phyloP scores from a whole-genome alignment of 2,329 filamentous ascomycete species.

The Aspergillus fischeri region DNA sequence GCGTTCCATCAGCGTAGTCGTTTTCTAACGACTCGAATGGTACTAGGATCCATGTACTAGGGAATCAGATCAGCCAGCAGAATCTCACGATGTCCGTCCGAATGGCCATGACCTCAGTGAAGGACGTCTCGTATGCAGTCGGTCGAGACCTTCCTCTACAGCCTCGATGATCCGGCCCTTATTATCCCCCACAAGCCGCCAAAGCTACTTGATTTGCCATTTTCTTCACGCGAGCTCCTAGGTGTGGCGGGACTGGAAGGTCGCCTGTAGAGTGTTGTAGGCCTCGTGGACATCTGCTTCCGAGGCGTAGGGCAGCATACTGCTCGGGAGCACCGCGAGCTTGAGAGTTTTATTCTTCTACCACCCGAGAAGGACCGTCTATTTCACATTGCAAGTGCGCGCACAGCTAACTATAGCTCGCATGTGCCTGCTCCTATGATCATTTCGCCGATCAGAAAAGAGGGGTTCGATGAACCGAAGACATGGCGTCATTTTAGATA shows the following conservation, averaged over 20 bases:
- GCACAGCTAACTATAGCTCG: not conserved
- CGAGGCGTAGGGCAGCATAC: not conserved
- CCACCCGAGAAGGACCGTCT: not conserved
- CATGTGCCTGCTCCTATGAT: not conserved
- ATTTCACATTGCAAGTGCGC: not conserved
- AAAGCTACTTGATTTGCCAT: slow-evolving; percentile 41
- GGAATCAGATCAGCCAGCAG: slow-evolving; percentile 39
- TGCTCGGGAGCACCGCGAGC: not conserved
- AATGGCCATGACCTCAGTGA: slow-evolving; percentile 27
- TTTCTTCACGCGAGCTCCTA: slow-evolving; percentile 39
- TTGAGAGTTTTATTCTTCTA: not conserved
- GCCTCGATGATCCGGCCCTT: slow-evolving; percentile 29
- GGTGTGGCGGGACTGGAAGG: slow-evolving; percentile 31
- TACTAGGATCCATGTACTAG: slow-evolving; percentile 41
- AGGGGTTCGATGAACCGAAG: not conserved
- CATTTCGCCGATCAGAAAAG: not conserved
- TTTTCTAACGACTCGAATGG: slow-evolving; percentile 38
- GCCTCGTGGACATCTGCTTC: slow-evolving; percentile 1
- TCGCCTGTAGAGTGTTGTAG: slow-evolving; percentile 14
- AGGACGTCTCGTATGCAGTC: slow-evolving; percentile 30
- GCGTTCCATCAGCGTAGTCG: slow-evolving; percentile 32
- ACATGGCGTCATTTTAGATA: not conserved
- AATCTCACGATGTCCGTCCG: slow-evolving; percentile 38
- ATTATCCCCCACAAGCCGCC: slow-evolving; percentile 42
- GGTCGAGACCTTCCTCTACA: slow-evolving; percentile 34